Conservation (phyloP, 2,329 filamentous ascomycete species). For the Zasmidium citrigriseum region DNA sequence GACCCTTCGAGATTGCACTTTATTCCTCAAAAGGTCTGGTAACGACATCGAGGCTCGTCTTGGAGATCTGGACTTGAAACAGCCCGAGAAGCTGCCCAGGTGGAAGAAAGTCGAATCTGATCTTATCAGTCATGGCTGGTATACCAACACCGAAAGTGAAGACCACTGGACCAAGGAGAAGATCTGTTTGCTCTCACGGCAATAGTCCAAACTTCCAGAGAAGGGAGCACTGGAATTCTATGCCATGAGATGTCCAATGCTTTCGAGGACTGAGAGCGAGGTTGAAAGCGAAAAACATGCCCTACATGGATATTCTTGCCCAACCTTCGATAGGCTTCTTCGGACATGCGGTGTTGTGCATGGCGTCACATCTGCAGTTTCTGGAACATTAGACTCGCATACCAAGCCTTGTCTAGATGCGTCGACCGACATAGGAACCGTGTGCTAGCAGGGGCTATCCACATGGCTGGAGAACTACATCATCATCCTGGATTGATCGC, state of each 20-base stretch:
- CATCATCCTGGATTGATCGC: neutral
- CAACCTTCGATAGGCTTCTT: neutral
- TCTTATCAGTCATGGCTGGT: conserved; percentile 44
- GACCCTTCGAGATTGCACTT: conserved; percentile 50
- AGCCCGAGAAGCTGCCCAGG: conserved; percentile 40
- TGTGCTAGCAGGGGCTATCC: conserved; percentile 7
- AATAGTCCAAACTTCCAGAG: too few relatives aligned
- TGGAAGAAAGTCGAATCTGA: conserved; percentile 45
- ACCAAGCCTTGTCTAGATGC: conserved; percentile 3
- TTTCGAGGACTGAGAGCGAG: too few relatives aligned
- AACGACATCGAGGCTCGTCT: conserved; percentile 42
- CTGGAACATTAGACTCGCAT: conserved; percentile 5
- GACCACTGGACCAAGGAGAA: conserved; percentile 18
- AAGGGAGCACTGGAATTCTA: neutral
- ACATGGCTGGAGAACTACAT: neutral
- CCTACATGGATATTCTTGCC: neutral
- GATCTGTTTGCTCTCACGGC: conserved; percentile 28
- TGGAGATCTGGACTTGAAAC: conserved; percentile 51
- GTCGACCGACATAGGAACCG: neutral
- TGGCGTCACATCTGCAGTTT: conserved; percentile 1
- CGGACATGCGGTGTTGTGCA: neutral
- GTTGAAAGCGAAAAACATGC: too few relatives aligned
- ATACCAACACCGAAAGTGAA: conserved; percentile 33
- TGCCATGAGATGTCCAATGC: neutral
- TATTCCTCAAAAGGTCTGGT: conserved; percentile 39